A percentile compares a stretch with the other conserved stretches of the same genome.
These are phyloP conservation scores for Lachnellula hyalina DNA, from an alignment of 2,329 filamentous ascomycete genomes.

Conservation along the genomic window DNA sequence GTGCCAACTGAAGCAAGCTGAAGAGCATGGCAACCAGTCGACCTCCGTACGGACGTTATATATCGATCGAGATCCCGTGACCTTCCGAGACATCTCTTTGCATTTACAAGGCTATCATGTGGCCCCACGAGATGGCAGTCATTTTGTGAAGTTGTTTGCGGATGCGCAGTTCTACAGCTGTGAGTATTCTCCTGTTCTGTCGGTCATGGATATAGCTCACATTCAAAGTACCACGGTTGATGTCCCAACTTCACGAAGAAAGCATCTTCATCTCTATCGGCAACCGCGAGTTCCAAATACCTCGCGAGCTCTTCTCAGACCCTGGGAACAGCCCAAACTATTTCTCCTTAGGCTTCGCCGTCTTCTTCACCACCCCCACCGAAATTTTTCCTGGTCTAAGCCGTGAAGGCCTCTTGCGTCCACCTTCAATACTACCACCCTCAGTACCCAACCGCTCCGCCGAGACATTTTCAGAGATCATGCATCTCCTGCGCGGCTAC, in stretches of 20 bases:
- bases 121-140: constrained; percentile 70
- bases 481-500: constrained; percentile 80
- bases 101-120: constrained; percentile 93
- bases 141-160: constrained; percentile 89
- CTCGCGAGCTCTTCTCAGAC: constrained; percentile 76
- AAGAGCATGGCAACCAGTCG: constrained; percentile 40
- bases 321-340: constrained; percentile 94
- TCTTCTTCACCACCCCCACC: constrained; percentile 75
- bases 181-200: constrained; percentile 37
- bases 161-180: constrained; percentile 92
- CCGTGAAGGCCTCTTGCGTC: constrained; percentile 71
- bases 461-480: constrained; percentile 76
- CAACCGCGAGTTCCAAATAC: constrained; percentile 80
- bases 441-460: constrained; percentile 74
- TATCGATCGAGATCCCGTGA: constrained; percentile 87
- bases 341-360: constrained; percentile 84
- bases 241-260: constrained; percentile 85
- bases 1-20: constrained; percentile 66
- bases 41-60: constrained; percentile 70
- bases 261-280: constrained; percentile 92
- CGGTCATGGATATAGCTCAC: constrained; percentile 6
- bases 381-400: constrained; percentile 85
- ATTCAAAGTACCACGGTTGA: constrained; percentile 70
- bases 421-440: constrained; percentile 80
- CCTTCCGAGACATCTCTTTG: constrained; percentile 82